Base-by-base conservation (phyloP, 2,329 filamentous ascomycete genomes). In the Exophiala spinifera region DNA sequence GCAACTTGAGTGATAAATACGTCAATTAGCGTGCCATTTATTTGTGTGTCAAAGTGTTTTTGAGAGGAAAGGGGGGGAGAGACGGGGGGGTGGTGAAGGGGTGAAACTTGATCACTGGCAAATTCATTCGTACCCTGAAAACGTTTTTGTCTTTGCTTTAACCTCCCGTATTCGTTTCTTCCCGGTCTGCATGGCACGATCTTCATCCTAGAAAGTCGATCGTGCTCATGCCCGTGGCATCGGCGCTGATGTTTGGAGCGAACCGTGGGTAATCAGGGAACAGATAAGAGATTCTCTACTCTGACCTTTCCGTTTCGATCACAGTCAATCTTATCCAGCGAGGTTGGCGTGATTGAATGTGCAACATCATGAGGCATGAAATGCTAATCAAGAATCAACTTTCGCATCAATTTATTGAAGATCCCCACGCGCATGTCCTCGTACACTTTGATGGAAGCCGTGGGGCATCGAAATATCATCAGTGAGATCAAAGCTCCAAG, bases 61-160 rank as follows among this genome's bases (percentile, higher is more conserved):
- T 25, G 23, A 25, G 23, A 25, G 21, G 28, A 15, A 13, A 33
- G 10, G n/a, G 31, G 31, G 15, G 36, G 48, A 25, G 36, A 19
- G 11, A 39, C 7, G 17, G 36, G 11, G 17, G 11, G 10, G 7
- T 4, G 11, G 36, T 15, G 17, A 15, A n/a, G 36, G n/a, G n/a
- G n/a, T n/a, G n/a, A n/a, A n/a, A 36, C n/a, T 25, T 25, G 23
- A 25, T 31, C 28, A 31, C 3, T 6, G 3, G 36, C 36, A 19
- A n/a, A 10, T 39, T n/a, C 11, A 21, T 25, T 15, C 39, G 11
- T 34, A 57, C 55, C 55, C 55, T 42, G 55, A 53, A 44, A 57
- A 57, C 13, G 55, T 57, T 33, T 56, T 56, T 7, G 49, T 51
- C 40, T 56, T 56, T 7, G 54, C 36, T 28, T 49, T 52, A 6